Percentiles rank a stretch among this genome's conserved stretches.
phyloP scores from a whole-genome alignment of 2,329 filamentous ascomycete genomes.

The Cladosporium cucumerinum region DNA sequence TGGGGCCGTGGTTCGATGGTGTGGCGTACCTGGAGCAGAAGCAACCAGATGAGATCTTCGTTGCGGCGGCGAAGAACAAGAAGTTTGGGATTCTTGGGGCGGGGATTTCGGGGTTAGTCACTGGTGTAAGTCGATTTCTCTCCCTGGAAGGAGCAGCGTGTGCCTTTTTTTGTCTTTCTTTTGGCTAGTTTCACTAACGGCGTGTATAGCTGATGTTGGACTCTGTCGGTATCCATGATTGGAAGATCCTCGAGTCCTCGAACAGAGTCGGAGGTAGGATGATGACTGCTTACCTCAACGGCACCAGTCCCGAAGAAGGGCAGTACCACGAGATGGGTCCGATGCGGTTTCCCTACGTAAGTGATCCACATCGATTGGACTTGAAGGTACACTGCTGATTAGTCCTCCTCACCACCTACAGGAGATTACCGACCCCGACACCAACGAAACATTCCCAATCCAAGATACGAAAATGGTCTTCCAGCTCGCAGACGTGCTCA shows the following conservation, averaged over 20 bases:
- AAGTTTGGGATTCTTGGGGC: constrained; percentile 56
- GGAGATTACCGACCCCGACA: constrained; percentile 47
- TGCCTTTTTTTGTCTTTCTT: too few relatives aligned
- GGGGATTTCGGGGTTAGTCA: constrained; percentile 63
- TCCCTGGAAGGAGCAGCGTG: background rate
- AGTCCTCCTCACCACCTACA: constrained; percentile 27
- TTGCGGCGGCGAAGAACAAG: constrained; percentile 52
- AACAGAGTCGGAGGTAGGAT: constrained; percentile 62
- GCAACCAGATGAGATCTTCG: constrained; percentile 53
- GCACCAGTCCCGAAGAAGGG: constrained; percentile 33
- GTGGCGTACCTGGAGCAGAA: constrained; percentile 57
- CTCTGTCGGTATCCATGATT: constrained; percentile 55
- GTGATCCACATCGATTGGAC: background rate
- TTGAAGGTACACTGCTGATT: background rate
- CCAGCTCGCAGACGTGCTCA: constrained; percentile 57
- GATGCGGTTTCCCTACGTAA: background rate
- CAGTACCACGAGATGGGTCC: background rate
- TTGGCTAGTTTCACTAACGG: background rate
- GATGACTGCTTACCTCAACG: constrained; percentile 58
- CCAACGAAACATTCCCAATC: constrained; percentile 55
- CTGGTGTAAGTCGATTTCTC: constrained; percentile 29
- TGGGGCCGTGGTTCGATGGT: constrained; percentile 65
- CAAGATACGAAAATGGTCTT: constrained; percentile 62
- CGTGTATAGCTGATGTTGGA: constrained; percentile 36
- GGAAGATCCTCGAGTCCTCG: constrained; percentile 59